Conservation (phyloP, 352 stramenopile species). For the Pythium diclinum region DNA sequence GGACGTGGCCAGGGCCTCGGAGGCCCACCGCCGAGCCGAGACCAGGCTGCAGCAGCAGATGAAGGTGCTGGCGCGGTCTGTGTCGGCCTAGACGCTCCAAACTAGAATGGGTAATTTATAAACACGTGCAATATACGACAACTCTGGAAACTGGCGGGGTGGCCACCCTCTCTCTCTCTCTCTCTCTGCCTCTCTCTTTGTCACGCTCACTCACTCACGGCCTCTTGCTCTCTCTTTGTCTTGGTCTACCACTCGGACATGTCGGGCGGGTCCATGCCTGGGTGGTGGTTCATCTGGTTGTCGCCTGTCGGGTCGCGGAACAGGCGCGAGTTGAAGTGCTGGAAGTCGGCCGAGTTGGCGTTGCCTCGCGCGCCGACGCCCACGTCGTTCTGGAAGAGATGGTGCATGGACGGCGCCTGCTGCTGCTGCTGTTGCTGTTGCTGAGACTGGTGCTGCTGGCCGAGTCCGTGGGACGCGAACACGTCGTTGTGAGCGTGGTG, state of each 20-base stretch:
- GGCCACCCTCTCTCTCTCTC: no score
- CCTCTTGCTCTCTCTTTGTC: no score
- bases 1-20: conserved; percentile 47
- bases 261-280: conserved; percentile 50
- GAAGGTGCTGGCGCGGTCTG: conserved; percentile 46
- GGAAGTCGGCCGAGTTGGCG: conserved; percentile 36
- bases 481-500: conserved; percentile 22
- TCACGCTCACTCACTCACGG: no score
- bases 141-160: background rate
- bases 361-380: conserved; percentile 5
- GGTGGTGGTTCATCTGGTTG: conserved; percentile 23
- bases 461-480: conserved; percentile 7
- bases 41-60: conserved; percentile 64
- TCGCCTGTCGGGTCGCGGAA: conserved; percentile 45
- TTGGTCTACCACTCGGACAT: conserved; percentile 45
- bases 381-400: conserved; percentile 19
- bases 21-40: conserved; percentile 52
- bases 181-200: no score
- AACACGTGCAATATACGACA: conserved; percentile 4
- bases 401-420: conserved; percentile 34
- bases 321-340: conserved; percentile 33
- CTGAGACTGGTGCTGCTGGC: conserved; percentile 19
- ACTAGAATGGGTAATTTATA: conserved; percentile 20
- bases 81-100: conserved; percentile 28
- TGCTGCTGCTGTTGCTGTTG: conserved; percentile 35